Conservation (phyloP, 164 flowering plant genomes). For the Cinnamomum chago region DNA sequence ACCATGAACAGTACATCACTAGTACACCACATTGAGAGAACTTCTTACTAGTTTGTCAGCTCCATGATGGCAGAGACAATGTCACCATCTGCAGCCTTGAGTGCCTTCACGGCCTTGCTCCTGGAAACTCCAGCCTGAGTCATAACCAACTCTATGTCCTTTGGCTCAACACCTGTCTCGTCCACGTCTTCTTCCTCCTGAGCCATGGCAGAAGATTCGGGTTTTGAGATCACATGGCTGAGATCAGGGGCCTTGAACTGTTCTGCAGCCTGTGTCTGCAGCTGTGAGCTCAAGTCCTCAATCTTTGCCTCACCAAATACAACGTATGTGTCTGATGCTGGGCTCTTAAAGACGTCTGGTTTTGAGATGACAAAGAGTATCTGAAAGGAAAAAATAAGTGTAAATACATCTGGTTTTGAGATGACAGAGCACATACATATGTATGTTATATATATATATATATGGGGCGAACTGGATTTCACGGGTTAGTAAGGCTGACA, state of each 20-base stretch:
- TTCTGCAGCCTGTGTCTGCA: conserved; percentile 35
- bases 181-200: conserved; percentile 36
- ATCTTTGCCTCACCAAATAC: conserved; percentile 38
- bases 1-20: neutral
- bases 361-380: conserved; percentile 36
- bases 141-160: conserved; percentile 38
- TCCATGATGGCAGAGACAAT: conserved; percentile 39
- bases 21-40: neutral
- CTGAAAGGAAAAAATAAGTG: conserved; percentile 9
- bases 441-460: no score
- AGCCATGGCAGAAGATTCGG: conserved; percentile 26
- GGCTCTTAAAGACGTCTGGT: conserved; percentile 38
- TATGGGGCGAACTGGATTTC: no score
- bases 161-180: conserved; percentile 35
- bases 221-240: conserved; percentile 21
- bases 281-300: conserved; percentile 36
- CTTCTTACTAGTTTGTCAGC: conserved; percentile 20
- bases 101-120: conserved; percentile 32
- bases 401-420: conserved; percentile 35
- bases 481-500: no score
- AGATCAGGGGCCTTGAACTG: conserved; percentile 35
- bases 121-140: conserved; percentile 36
- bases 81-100: conserved; percentile 32
- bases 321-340: conserved; percentile 31
- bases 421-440: conserved; percentile 18